These are phyloP conservation scores for Gossypium gossypioides DNA, from an alignment of 441 rosid species.

Conservation along the genomic window DNA sequence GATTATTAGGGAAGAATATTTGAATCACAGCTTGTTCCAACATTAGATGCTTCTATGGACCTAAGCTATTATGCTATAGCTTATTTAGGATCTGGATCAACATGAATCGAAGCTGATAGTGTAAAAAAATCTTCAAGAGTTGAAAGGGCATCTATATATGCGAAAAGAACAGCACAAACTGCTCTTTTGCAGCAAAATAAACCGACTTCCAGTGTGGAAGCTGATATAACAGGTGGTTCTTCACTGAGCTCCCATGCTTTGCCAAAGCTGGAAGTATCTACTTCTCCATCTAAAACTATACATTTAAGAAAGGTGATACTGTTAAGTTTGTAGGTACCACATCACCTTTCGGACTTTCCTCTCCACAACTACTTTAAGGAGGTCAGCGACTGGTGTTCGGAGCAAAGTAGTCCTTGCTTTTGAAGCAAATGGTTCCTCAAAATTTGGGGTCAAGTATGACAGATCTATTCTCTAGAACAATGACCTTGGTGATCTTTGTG, in stretches of 20 bases:
- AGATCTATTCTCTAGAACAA: background rate
- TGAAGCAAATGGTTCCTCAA: background rate
- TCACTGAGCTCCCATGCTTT: background rate
- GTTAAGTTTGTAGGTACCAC: background rate
- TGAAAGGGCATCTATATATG: no score
- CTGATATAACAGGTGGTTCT: background rate
- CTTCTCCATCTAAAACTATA: background rate
- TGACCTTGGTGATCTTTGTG: background rate
- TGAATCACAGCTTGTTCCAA: no score
- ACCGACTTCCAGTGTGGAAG: no score
- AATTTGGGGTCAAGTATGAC: background rate
- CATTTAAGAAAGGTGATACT: background rate
- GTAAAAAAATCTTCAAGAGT: no score
- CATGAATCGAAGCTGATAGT: no score
- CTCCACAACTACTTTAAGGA: background rate
- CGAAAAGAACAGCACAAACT: no score
- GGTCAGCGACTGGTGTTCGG: background rate
- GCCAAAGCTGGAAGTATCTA: background rate
- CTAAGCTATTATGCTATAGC: no score
- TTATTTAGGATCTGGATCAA: no score
- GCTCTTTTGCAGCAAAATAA: no score
- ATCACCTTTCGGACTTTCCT: background rate
- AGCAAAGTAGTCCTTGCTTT: background rate
- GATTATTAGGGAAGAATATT: no score
- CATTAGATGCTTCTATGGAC: no score